These are phyloP conservation scores for Hysterangium stoloniferum DNA, from an alignment of 768 basidiomycete species.

Conservation along the genomic window DNA sequence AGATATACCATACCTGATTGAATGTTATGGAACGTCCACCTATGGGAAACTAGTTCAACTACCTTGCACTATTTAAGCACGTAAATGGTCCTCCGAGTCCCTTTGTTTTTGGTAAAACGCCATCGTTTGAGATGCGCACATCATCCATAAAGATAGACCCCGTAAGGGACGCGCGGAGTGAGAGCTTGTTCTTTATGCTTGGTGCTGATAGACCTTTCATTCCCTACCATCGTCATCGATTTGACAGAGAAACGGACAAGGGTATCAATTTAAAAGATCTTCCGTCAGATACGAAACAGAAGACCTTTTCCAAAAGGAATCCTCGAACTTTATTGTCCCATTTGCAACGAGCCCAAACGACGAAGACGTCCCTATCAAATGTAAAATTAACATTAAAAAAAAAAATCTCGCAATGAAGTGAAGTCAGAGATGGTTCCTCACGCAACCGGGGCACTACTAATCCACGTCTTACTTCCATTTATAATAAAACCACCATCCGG, in stretches of 20 bases:
- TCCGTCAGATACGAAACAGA: conserved; percentile 13
- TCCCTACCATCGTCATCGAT: no score
- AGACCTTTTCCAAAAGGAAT: conserved; percentile 84
- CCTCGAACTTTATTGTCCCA: conserved; percentile 91
- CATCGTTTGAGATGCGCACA: conserved; percentile 65
- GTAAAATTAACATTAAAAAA: conserved; percentile 8
- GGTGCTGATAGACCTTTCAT: conserved; percentile 76
- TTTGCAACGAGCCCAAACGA: conserved; percentile 92
- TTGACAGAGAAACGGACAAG: background rate
- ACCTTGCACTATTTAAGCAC: conserved; percentile 86
- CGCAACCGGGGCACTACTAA: conserved; percentile 89
- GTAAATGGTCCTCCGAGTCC: conserved; percentile 85
- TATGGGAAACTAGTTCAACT: background rate
- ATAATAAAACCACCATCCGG: conserved; percentile 74
- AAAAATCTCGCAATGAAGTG: background rate
- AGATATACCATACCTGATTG: conserved; percentile 68
- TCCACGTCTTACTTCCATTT: conserved; percentile 96
- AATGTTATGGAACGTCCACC: conserved; percentile 9
- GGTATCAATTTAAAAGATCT: background rate
- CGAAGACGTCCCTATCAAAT: conserved; percentile 65
- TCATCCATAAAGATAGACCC: conserved; percentile 91
- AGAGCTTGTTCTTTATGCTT: conserved; percentile 87
- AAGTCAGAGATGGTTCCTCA: no score
- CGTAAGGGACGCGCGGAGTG: conserved; percentile 76
- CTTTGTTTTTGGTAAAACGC: conserved; percentile 67